These are phyloP conservation scores for Taphrina sp. DNA, from an alignment of 1,139 yeast species.

Conservation along the genomic window DNA sequence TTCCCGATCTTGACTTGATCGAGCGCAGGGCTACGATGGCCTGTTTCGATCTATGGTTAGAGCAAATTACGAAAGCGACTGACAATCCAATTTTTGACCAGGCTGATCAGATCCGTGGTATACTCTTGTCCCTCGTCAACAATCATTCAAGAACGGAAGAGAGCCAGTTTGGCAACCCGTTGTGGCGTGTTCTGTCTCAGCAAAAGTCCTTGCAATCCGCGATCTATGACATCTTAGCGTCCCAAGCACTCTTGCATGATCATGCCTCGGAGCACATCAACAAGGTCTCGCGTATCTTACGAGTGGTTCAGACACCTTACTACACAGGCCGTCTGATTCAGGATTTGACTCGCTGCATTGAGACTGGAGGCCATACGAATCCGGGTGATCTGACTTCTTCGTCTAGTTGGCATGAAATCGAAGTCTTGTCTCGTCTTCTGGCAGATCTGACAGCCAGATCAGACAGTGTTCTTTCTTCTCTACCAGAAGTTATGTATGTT, in stretches of 20 bases:
- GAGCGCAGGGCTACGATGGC: constrained; percentile 3
- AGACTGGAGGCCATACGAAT: background rate
- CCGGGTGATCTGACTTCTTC: background rate
- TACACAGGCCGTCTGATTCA: background rate
- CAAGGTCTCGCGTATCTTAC: constrained; percentile 7
- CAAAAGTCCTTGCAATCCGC: background rate
- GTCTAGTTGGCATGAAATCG: background rate
- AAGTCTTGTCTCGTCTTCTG: background rate
- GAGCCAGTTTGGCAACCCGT: background rate
- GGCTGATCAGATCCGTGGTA: background rate
- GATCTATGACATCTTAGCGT: background rate
- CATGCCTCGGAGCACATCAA: constrained; percentile 4
- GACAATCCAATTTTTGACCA: background rate
- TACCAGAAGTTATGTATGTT: constrained; percentile 4
- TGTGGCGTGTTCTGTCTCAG: background rate
- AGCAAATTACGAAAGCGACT: background rate
- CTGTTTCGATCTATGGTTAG: constrained; percentile 12
- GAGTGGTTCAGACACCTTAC: background rate
- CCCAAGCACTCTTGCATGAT: background rate
- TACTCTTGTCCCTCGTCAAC: constrained; percentile 7
- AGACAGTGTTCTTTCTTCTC: background rate
- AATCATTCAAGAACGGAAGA: constrained; percentile 4
- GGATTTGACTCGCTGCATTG: background rate
- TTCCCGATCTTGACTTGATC: background rate
- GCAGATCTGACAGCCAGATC: constrained; percentile 9